These are phyloP conservation scores for Wickerhamomyces xylosicus DNA, from an alignment of 805 yeast species.

Conservation along the genomic window DNA sequence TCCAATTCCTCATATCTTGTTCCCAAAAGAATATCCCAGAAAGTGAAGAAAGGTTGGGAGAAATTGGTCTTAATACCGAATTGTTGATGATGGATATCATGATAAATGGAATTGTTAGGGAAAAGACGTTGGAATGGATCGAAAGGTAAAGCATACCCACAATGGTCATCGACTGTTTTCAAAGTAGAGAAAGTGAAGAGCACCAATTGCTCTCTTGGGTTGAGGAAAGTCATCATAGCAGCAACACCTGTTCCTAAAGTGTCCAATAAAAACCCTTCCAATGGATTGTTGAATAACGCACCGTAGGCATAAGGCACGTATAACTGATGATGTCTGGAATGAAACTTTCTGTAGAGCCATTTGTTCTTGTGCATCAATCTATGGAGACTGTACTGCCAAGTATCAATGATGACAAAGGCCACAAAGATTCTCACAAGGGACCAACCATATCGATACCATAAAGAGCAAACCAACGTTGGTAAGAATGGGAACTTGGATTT, in stretches of 20 bases:
- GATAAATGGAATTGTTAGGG: slow-evolving; percentile 93
- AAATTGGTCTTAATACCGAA: slow-evolving; percentile 92
- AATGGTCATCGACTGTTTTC: slow-evolving; percentile 97
- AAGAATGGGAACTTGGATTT: slow-evolving; percentile 11
- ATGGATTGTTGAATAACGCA: slow-evolving; percentile 88
- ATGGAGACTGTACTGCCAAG: slow-evolving; percentile 94
- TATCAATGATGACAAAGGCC: slow-evolving; percentile 73
- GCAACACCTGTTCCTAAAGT: slow-evolving; percentile 90
- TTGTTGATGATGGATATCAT: slow-evolving; percentile 94
- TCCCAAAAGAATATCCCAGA: slow-evolving; percentile 73
- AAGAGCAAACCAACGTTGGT: neutral
- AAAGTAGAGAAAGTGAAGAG: slow-evolving; percentile 82
- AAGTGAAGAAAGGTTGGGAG: slow-evolving; percentile 91
- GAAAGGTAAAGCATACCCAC: slow-evolving; percentile 91
- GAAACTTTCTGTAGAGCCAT: slow-evolving; percentile 67
- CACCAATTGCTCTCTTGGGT: slow-evolving; percentile 67
- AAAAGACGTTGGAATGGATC: slow-evolving; percentile 85
- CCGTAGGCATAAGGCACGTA: slow-evolving; percentile 97
- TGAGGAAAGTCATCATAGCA: slow-evolving; percentile 45
- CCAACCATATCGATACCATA: neutral
- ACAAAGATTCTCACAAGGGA: slow-evolving; percentile 43
- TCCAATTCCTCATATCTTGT: slow-evolving; percentile 66
- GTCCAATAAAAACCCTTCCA: slow-evolving; percentile 89
- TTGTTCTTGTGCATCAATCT: slow-evolving; percentile 81
- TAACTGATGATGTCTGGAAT: slow-evolving; percentile 87